Evolutionary conservation across 148 eudicot genomes (phyloP), one percentile per base, ranked within the genome.

Genomic region (Chenopodium formosanum): DNA sequence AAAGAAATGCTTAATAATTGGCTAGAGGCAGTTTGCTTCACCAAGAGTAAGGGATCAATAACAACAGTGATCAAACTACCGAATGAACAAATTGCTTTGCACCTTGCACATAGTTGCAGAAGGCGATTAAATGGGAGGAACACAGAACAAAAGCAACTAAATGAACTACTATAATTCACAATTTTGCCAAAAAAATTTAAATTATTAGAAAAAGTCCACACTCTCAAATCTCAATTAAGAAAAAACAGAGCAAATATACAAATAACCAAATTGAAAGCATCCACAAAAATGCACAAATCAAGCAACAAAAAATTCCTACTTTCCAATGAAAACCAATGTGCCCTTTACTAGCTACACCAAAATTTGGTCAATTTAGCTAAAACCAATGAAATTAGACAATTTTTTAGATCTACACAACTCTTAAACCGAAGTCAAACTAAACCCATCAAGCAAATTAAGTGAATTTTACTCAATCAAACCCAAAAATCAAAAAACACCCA

Each of bases 371-470:
- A 66, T 66, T 16, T 3, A 31, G 68, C 14, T 46, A 53, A 68
- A 68, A 48, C 27, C 66, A 47, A 58, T 5, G 9, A 3, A 34
- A 81, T 53, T n/a, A 81, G 32, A 74, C 16, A 6, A 77, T 20
- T 64, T 65, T 72, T 25, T 25, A 77, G 84, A 85, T 85, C 84
- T 77, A 85, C 25, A 44, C 17, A 22, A 48, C 75, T 73, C 79
- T 13, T 34, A 64, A 17, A 10, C 46, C 9, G n/a, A 72, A 76
- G 53, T 64, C 64, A 73, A 77, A 73, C 22, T 6, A 1, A 81
- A 66, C 84, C 69, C 80, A 80, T 64, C 68, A 64, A 71, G 7
- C 78, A 76, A 77, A 78, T 29, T 67, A 20, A 56, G 34, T 68
- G 44, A 76, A 75, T 58, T 50, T 46, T 29, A 74, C 40, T 74